These are phyloP conservation scores for Megacollybia marginata DNA, from an alignment of 768 basidiomycete species.

Conservation along the genomic window DNA sequence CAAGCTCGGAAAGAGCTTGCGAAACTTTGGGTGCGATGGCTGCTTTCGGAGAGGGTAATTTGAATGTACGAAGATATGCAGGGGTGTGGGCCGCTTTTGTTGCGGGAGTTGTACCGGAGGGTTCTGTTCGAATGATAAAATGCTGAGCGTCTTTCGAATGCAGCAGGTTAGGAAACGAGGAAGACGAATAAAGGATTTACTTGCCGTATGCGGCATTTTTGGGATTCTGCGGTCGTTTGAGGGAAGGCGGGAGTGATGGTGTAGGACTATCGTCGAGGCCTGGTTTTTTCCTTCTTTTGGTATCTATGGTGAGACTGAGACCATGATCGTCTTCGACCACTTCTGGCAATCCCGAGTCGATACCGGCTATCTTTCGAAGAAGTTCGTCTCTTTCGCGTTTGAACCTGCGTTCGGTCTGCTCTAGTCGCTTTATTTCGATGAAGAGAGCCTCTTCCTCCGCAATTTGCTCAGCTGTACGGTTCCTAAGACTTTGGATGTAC, in stretches of 20 bases:
- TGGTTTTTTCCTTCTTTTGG: constrained; percentile 54
- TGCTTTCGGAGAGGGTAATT: constrained; percentile 73
- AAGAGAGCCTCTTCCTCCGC: constrained; percentile 94
- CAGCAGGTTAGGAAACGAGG: constrained; percentile 4
- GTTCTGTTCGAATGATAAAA: constrained; percentile 68
- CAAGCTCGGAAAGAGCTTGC: constrained; percentile 70
- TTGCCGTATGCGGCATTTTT: constrained; percentile 58
- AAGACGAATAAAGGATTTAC: not conserved
- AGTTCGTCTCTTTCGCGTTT: constrained; percentile 85
- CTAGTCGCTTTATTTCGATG: constrained; percentile 89
- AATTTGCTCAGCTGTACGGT: constrained; percentile 81
- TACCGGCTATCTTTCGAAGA: constrained; percentile 73
- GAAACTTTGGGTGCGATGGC: constrained; percentile 69
- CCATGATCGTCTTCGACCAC: constrained; percentile 62
- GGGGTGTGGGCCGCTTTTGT: constrained; percentile 77
- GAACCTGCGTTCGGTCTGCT: constrained; percentile 86
- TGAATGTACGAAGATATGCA: constrained; percentile 81
- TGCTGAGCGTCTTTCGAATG: constrained; percentile 49
- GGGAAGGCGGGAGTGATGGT: constrained; percentile 30
- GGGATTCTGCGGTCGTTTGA: constrained; percentile 38
- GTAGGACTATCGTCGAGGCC: constrained; percentile 45
- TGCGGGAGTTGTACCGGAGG: constrained; percentile 39
- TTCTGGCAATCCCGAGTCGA: constrained; percentile 81
- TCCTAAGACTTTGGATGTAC: constrained; percentile 82
- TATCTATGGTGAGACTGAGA: constrained; percentile 36